phyloP scores from a whole-genome alignment of 2,329 filamentous ascomycete genomes.

The Cladosporium oxysporum region DNA sequence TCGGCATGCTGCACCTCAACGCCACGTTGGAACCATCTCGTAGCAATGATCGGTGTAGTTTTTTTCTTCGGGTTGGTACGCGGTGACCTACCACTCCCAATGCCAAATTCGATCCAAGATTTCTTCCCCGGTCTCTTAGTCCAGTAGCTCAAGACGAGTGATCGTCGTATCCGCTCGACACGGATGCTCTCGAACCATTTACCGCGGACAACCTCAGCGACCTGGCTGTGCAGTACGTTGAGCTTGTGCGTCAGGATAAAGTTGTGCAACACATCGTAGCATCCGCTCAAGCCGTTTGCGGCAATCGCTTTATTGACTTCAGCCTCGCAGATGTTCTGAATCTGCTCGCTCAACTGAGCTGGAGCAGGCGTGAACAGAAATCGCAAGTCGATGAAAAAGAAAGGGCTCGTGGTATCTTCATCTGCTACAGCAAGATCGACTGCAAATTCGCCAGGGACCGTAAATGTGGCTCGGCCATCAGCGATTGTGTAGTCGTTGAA shows the following conservation, averaged over 20 bases:
- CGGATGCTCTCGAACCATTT: constrained; percentile 78
- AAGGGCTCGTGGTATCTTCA: constrained; percentile 79
- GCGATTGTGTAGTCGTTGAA: constrained; percentile 77
- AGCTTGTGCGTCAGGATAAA: constrained; percentile 90
- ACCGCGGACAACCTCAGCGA: constrained; percentile 64
- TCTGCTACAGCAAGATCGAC: constrained; percentile 88
- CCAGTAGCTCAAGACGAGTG: constrained; percentile 92
- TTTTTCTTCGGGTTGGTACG: constrained; percentile 35
- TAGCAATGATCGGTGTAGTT: constrained; percentile 47
- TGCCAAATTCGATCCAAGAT: constrained; percentile 88
- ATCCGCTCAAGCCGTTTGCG: constrained; percentile 71
- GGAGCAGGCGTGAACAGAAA: constrained; percentile 75
- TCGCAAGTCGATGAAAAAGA: constrained; percentile 91
- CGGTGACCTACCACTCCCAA: constrained; percentile 62
- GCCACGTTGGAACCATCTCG: constrained; percentile 83
- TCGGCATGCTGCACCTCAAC: constrained; percentile 70
- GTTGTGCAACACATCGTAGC: constrained; percentile 85
- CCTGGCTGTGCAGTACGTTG: constrained; percentile 76
- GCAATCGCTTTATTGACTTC: constrained; percentile 72
- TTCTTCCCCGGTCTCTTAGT: constrained; percentile 68
- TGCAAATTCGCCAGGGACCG: constrained; percentile 81
- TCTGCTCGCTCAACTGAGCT: constrained; percentile 57
- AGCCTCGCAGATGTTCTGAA: constrained; percentile 68
- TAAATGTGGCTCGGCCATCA: constrained; percentile 88
- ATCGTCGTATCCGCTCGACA: constrained; percentile 77